phyloP scores from a whole-genome alignment of 139 green algal genomes.

The Nannochloris sp. region DNA sequence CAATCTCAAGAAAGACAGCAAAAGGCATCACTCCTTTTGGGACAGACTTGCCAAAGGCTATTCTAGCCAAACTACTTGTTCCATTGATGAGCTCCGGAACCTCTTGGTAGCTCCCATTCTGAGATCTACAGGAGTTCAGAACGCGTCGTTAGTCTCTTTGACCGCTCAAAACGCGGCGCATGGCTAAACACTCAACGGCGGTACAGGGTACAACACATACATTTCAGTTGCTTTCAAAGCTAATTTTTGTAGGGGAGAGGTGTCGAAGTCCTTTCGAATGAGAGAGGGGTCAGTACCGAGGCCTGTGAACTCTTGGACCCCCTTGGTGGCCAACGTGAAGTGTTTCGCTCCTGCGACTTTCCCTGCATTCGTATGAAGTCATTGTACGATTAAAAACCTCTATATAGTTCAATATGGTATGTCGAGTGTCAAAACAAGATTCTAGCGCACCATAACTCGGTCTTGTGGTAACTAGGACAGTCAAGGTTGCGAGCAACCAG shows the following conservation, averaged over 20 bases:
- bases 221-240: slow-evolving; percentile 1
- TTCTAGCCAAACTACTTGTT: not conserved
- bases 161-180: not conserved
- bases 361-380: not conserved
- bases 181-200: not conserved
- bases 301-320: not conserved
- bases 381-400: no score
- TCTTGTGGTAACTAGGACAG: no score
- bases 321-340: not conserved
- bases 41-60: not conserved
- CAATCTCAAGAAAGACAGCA: not conserved
- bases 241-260: not conserved
- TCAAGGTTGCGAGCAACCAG: no score
- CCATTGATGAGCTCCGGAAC: not conserved
- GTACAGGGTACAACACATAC: not conserved
- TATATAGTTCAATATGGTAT: no score
- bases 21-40: not conserved
- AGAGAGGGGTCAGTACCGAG: not conserved
- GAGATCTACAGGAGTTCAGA: not conserved
- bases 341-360: not conserved
- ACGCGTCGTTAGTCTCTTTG: no score
- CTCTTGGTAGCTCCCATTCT: not conserved
- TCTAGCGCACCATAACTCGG: no score
- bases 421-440: no score
- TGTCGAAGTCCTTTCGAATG: not conserved